These are phyloP conservation scores for Linaria vulgaris DNA, from an alignment of 257 asterid species.

Conservation along the genomic window DNA sequence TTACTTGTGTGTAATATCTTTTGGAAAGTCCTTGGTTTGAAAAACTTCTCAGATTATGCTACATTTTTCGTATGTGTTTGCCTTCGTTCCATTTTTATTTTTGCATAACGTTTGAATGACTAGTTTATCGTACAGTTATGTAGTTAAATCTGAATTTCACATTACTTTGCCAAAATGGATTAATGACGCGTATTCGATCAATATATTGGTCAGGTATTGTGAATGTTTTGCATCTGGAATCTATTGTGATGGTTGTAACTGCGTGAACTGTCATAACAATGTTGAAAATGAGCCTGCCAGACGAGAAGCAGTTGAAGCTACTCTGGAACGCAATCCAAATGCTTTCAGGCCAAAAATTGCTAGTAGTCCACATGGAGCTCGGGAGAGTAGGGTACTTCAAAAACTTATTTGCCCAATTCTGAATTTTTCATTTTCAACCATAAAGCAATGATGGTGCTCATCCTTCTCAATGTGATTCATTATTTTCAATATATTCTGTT, in stretches of 20 bases:
- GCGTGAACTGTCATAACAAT: constrained; percentile 85
- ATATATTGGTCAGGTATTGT: constrained; percentile 70
- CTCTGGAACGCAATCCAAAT: constrained; percentile 88
- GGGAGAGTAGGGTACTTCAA: constrained; percentile 64
- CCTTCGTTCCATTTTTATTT: no score
- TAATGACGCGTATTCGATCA: constrained; percentile 15
- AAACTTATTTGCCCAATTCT: not conserved
- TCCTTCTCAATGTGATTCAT: no score
- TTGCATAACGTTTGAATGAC: no score
- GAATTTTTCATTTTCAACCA: no score
- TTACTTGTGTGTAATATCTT: no score
- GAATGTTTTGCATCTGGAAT: constrained; percentile 97
- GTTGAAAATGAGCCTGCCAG: constrained; percentile 82
- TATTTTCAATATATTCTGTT: no score
- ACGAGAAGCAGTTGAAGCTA: constrained; percentile 89
- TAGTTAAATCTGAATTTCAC: no score
- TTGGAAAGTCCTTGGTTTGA: no score
- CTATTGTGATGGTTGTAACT: constrained; percentile 93
- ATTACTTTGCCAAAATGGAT: not conserved
- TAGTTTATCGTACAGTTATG: no score
- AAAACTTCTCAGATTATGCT: no score
- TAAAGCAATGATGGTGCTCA: no score
- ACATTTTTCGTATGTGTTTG: no score
- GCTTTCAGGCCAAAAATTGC: constrained; percentile 97
- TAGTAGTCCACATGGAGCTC: constrained; percentile 86